Base-by-base conservation (phyloP, 495 filamentous ascomycete genomes). In the Neurospora discreta region DNA sequence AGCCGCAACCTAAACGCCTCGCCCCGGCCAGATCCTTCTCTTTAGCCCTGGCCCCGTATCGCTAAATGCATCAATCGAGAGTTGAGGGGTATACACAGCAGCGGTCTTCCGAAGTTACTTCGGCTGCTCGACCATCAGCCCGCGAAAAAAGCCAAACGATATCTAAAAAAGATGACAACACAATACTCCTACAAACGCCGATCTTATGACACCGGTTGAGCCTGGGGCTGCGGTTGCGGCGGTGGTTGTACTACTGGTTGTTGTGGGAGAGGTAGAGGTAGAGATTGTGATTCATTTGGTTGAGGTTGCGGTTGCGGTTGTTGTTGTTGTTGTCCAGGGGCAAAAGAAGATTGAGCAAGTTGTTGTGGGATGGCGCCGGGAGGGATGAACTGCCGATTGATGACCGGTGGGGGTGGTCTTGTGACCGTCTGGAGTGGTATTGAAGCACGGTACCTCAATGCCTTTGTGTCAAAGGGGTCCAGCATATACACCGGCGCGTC, bases 361-460 rank as follows among this genome's bases (percentile, higher is more conserved):
- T 65, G 52, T 65, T 33, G 52, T 65, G 52, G 42, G 69, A 67
- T 65, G 69, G 42, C 43, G 18, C 42, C 52, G 26, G 52, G 52
- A 65, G 52, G 52, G 52, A 65, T 65, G 39, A 46, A 65, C 41
- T 69, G 73, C 68, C 30, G 68, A 18, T 38, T 70, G 36, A 69
- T 20, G 15, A 38, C 43, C 41, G 30, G 67, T 8, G 69, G 67
- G 23, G 68, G 18, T 39, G 68, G 42, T 13, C 67, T 72, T n/a
- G 72, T 36, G 20, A 70, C 67, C 20, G 79, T 69, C 39, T 82
- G 82, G 30, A 87, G 84, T 13, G 89, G 87, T 72, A 92, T 90
- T 58, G 88, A 89, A 40, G 90, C 89, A 18, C 91, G 87, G 80
- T 92, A 92, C 73, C 87, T 89, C 84, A 94, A 85, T 72, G 90